Conservation (phyloP, 352 stramenopile species). For the Pilasporangium apinafurcum region DNA sequence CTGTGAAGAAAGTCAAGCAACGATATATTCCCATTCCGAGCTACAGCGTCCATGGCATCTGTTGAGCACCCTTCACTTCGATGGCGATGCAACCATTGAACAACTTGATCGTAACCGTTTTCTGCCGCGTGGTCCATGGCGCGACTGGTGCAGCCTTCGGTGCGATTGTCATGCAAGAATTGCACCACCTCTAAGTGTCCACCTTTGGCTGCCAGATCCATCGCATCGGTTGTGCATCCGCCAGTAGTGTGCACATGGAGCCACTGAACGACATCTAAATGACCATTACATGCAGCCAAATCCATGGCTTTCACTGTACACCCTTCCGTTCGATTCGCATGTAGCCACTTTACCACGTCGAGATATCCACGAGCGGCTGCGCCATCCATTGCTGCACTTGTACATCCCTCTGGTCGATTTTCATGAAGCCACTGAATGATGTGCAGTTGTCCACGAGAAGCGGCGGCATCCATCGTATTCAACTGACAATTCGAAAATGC, state of each 20-base stretch:
- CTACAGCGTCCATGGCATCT: slow-evolving; percentile 35
- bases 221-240: slow-evolving; percentile 29
- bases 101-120: slow-evolving; percentile 24
- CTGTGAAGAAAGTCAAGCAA: slow-evolving; percentile 23
- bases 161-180: slow-evolving; percentile 30
- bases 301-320: slow-evolving; percentile 48
- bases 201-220: slow-evolving; percentile 30
- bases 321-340: slow-evolving; percentile 24
- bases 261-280: slow-evolving; percentile 36
- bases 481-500: slow-evolving; percentile 15
- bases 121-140: slow-evolving; percentile 46
- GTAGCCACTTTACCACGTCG: slow-evolving; percentile 37
- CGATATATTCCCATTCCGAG: slow-evolving; percentile 26
- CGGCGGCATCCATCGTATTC: slow-evolving; percentile 36
- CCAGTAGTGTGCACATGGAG: slow-evolving; percentile 25
- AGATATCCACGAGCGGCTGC: slow-evolving; percentile 24
- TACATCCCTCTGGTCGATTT: slow-evolving; percentile 25
- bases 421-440: slow-evolving; percentile 33
- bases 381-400: slow-evolving; percentile 36
- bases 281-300: slow-evolving; percentile 42
- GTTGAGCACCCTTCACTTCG: slow-evolving; percentile 25
- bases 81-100: slow-evolving; percentile 35
- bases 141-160: slow-evolving; percentile 24
- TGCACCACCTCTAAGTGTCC: slow-evolving; percentile 20
- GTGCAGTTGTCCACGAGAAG: slow-evolving; percentile 19